Conservation (phyloP, 2,329 filamentous ascomycete species). For the Sclerotinia subarctica region DNA sequence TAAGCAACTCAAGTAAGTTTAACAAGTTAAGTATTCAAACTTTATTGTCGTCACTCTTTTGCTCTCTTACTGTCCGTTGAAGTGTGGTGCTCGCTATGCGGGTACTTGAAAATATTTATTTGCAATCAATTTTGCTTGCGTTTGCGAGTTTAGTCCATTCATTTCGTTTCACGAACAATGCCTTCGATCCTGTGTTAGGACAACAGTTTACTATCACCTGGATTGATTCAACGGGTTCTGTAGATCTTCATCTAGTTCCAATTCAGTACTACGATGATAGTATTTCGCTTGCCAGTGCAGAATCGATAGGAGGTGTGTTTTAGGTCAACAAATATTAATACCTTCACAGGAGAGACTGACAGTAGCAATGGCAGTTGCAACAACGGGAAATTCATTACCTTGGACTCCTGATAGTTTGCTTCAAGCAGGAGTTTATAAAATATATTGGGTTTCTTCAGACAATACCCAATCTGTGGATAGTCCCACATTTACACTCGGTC, state of each 20-base stretch:
- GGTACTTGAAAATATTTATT: background rate
- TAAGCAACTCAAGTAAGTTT: background rate
- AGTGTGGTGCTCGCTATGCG: background rate
- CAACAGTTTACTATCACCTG: background rate
- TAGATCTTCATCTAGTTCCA: background rate
- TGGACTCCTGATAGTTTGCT: conserved; percentile 1
- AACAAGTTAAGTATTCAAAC: no score
- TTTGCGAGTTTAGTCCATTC: background rate
- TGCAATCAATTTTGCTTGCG: background rate
- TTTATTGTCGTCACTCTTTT: background rate
- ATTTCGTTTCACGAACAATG: background rate
- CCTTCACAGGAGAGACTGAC: background rate
- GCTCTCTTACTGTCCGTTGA: background rate
- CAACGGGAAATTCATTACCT: background rate
- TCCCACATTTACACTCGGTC: background rate
- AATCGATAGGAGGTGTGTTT: conserved; percentile 1
- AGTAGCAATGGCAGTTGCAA: background rate
- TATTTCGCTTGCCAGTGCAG: background rate
- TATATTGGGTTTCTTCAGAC: background rate
- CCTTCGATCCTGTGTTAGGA: background rate
- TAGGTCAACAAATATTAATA: background rate
- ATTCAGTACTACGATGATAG: conserved; percentile 1
- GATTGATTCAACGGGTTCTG: background rate
- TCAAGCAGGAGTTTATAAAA: background rate
- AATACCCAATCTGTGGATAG: background rate